These are phyloP conservation scores for Boletus rubescentipes DNA, from an alignment of 768 basidiomycete genomes.

Conservation along the genomic window DNA sequence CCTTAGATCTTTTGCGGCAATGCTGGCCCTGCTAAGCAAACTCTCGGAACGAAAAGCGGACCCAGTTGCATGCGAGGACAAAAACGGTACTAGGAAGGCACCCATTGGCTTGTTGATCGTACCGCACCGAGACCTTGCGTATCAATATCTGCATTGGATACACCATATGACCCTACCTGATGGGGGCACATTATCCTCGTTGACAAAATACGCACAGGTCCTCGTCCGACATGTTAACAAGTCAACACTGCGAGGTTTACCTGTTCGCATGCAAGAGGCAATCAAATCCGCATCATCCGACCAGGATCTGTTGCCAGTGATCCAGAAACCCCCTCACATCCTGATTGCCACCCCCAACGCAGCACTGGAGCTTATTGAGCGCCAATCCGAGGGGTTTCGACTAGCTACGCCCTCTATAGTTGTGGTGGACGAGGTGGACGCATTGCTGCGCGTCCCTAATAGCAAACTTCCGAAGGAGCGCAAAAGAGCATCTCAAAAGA, in stretches of 20 bases:
- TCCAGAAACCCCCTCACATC: constrained; percentile 55
- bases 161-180: constrained; percentile 42
- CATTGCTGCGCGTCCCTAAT: constrained; percentile 54
- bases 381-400: constrained; percentile 44
- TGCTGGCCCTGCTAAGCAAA: constrained; percentile 65
- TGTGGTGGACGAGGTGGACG: constrained; percentile 77
- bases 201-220: constrained; percentile 54
- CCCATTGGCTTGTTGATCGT: constrained; percentile 64
- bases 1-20: constrained; percentile 67
- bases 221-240: constrained; percentile 53
- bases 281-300: constrained; percentile 30
- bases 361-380: constrained; percentile 52
- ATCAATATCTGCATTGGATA: constrained; percentile 68
- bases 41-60: constrained; percentile 33
- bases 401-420: constrained; percentile 52
- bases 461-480: constrained; percentile 38
- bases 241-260: constrained; percentile 15
- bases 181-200: constrained; percentile 31
- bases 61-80: constrained; percentile 11
- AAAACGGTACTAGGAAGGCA: constrained; percentile 23
- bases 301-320: constrained; percentile 32
- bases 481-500: constrained; percentile 37
- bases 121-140: constrained; percentile 71
- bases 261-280: constrained; percentile 28
- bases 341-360: constrained; percentile 74